Percentiles rank a stretch among this genome's conserved stretches.
These are phyloP conservation scores for Thielaviopsis ethacetica DNA, from an alignment of 2,329 filamentous ascomycete genomes.

Conservation along the genomic window DNA sequence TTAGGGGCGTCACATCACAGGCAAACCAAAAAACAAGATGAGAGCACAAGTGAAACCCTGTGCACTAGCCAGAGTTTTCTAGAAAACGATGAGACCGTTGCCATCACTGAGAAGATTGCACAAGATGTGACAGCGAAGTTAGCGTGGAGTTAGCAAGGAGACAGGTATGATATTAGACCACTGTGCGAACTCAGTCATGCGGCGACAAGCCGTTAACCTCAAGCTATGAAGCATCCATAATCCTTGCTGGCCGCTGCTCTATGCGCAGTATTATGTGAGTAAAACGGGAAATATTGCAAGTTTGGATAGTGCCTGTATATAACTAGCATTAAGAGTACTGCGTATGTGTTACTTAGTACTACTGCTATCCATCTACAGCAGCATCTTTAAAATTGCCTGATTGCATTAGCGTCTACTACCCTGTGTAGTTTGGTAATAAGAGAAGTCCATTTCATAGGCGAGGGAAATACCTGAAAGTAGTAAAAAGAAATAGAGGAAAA, in stretches of 20 bases:
- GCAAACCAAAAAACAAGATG: not conserved
- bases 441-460: not conserved
- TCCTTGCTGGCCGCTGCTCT: not conserved
- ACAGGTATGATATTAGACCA: not conserved
- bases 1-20: not conserved
- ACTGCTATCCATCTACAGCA: not conserved
- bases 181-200: not conserved
- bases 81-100: not conserved
- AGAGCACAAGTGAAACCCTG: not conserved
- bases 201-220: not conserved
- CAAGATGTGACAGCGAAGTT: not conserved
- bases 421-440: not conserved
- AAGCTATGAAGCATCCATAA: not conserved
- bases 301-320: no score
- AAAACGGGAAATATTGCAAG: no score
- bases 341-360: no score
- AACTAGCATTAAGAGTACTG: no score
- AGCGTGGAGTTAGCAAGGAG: not conserved
- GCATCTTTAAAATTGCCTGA: not conserved
- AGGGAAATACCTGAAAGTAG: no score
- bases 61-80: not conserved
- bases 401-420: not conserved
- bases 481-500: no score
- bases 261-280: no score
- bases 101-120: not conserved